These are phyloP conservation scores for Boletus vermiculosoides DNA, from an alignment of 768 basidiomycete genomes.

Conservation along the genomic window DNA sequence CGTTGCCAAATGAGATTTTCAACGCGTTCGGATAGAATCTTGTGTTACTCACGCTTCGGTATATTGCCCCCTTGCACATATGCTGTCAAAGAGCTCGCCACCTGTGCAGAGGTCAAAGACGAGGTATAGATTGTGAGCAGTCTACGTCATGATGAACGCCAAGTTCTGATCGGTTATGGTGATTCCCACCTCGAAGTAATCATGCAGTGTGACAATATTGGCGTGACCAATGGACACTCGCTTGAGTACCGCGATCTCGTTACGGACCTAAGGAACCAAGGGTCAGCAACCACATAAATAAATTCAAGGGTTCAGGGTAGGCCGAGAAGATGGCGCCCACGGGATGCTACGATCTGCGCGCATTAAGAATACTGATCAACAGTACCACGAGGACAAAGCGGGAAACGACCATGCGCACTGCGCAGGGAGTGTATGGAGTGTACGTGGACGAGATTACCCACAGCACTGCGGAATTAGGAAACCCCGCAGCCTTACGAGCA, in stretches of 20 bases:
- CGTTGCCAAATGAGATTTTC: constrained; percentile 27
- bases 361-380: constrained; percentile 10
- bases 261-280: constrained; percentile 66
- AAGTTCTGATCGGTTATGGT: background rate
- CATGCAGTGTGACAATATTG: constrained; percentile 92
- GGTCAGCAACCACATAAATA: constrained; percentile 11
- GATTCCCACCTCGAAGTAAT: constrained; percentile 83
- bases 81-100: constrained; percentile 98
- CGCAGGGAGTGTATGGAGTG: no score
- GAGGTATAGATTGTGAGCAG: constrained; percentile 89
- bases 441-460: constrained; percentile 1
- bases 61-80: constrained; percentile 96
- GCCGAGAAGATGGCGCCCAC: background rate
- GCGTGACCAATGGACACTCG: constrained; percentile 84
- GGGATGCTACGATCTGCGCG: constrained; percentile 14
- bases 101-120: constrained; percentile 96
- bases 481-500: background rate
- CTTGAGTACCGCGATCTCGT: constrained; percentile 96
- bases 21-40: background rate
- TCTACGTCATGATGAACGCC: constrained; percentile 42
- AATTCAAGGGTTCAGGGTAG: constrained; percentile 16
- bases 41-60: constrained; percentile 76
- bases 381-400: background rate
- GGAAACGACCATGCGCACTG: background rate
- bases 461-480: background rate